These are phyloP conservation scores for Trametes cinnabarina DNA, from an alignment of 768 basidiomycete genomes.

Conservation along the genomic window DNA sequence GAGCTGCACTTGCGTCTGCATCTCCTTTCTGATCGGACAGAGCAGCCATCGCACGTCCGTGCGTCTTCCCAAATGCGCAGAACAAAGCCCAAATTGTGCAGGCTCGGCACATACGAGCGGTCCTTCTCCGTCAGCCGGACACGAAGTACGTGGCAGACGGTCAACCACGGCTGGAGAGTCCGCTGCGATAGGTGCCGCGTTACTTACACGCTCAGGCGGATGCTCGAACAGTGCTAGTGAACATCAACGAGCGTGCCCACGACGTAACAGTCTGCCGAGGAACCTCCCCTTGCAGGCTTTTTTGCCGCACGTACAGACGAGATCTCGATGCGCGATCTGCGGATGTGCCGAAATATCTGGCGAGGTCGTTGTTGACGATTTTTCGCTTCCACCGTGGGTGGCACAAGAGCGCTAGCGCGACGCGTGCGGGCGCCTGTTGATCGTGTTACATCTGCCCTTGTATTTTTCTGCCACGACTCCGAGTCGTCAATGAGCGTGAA, in stretches of 20 bases:
- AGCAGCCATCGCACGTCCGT: not conserved
- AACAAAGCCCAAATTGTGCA: not conserved
- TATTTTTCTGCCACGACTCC: not conserved
- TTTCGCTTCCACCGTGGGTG: constrained; percentile 3
- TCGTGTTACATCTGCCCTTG: not conserved
- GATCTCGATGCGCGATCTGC: constrained; percentile 11
- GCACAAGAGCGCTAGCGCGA: constrained; percentile 1
- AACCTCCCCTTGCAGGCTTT: not conserved
- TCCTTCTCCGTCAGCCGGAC: not conserved
- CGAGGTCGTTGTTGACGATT: not conserved
- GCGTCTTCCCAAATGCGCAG: not conserved
- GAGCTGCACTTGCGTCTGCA: not conserved
- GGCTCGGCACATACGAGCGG: not conserved
- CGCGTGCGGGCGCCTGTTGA: not conserved
- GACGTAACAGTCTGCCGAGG: not conserved
- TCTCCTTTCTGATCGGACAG: constrained; percentile 17
- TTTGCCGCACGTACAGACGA: not conserved
- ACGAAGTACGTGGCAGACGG: not conserved
- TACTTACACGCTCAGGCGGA: not conserved
- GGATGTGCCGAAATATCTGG: not conserved
- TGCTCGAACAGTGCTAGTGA: not conserved
- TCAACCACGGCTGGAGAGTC: not conserved
- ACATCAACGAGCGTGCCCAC: not conserved
- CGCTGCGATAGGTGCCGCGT: not conserved
- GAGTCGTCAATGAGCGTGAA: not conserved